These are phyloP conservation scores for Encephalitozoon cuniculi DNA, from an alignment of 371 early-diverging fungal genomes.

Conservation along the genomic window DNA sequence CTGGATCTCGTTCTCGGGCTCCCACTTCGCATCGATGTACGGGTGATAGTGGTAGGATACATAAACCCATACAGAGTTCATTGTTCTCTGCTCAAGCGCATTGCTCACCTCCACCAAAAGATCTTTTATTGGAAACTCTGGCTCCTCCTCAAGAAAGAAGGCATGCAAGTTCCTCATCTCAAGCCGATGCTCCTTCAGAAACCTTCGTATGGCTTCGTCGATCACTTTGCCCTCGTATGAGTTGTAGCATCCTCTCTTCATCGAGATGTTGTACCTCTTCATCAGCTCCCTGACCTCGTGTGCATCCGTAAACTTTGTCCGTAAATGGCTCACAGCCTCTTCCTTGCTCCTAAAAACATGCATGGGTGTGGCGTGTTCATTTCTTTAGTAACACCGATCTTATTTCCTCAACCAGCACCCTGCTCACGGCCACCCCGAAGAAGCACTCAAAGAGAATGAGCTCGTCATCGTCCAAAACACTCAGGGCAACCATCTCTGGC, in stretches of 20 bases:
- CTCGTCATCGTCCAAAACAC: slow-evolving; percentile 12
- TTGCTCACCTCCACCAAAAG: neutral
- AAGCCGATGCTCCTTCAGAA: neutral
- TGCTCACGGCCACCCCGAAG: neutral
- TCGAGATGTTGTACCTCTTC: neutral
- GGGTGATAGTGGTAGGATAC: slow-evolving; percentile 6
- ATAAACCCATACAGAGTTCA: slow-evolving; percentile 10
- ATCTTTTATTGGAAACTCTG: neutral
- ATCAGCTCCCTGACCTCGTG: neutral
- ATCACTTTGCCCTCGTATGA: neutral
- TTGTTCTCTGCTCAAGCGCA: neutral
- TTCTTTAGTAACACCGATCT: slow-evolving; percentile 4
- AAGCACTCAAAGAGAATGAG: slow-evolving; percentile 22
- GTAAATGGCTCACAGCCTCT: neutral
- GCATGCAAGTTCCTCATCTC: slow-evolving; percentile 2
- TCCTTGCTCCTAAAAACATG: slow-evolving; percentile 3
- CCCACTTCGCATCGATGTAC: slow-evolving; percentile 1
- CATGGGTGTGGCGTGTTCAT: neutral
- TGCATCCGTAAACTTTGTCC: neutral
- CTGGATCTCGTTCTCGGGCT: slow-evolving; percentile 12
- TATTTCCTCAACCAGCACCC: slow-evolving; percentile 10
- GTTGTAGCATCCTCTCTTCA: neutral
- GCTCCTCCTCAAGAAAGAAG: slow-evolving; percentile 5
- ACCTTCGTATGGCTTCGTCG: neutral
- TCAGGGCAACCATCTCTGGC: slow-evolving; percentile 25